These are phyloP conservation scores for Ceratobasidium sp. DNA, from an alignment of 1,284 basidiomycete genomes.

Conservation along the genomic window DNA sequence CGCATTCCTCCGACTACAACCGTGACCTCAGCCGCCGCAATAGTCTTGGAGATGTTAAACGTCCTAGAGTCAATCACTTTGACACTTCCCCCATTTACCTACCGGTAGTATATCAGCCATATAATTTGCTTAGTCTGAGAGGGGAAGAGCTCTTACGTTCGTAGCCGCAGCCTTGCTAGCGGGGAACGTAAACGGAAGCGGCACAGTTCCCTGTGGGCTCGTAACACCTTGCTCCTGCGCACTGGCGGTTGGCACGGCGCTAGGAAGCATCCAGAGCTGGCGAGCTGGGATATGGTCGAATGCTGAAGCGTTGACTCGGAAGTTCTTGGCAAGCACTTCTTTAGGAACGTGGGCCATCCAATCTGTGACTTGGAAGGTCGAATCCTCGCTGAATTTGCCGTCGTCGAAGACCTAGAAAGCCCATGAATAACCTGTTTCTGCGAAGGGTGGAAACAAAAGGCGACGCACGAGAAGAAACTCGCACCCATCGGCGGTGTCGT, in stretches of 20 bases:
- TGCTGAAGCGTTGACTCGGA: constrained; percentile 26
- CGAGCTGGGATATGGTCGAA: constrained; percentile 58
- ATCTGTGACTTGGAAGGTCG: constrained; percentile 71
- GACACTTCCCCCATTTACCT: constrained; percentile 61
- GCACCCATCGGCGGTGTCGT: constrained; percentile 67
- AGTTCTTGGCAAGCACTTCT: constrained; percentile 64
- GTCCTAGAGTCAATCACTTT: constrained; percentile 71
- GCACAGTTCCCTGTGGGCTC: constrained; percentile 67
- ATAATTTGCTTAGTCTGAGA: too few relatives aligned
- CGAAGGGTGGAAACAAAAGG: not conserved
- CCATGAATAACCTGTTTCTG: constrained; percentile 15
- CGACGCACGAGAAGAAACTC: constrained; percentile 78
- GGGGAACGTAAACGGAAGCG: constrained; percentile 67
- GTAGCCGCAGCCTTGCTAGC: constrained; percentile 68
- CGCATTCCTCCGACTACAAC: constrained; percentile 55
- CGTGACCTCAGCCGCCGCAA: constrained; percentile 75
- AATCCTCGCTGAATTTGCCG: constrained; percentile 72
- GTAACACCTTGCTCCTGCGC: constrained; percentile 55
- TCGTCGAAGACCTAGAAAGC: constrained; percentile 71
- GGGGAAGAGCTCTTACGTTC: constrained; percentile 52
- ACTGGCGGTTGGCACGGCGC: not conserved
- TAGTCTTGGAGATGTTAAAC: constrained; percentile 70
- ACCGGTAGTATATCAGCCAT: too few relatives aligned
- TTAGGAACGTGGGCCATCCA: constrained; percentile 68
- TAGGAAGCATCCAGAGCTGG: constrained; percentile 54